Base-by-base conservation (phyloP, 1,139 yeast genomes). In the Pichia sp. region DNA sequence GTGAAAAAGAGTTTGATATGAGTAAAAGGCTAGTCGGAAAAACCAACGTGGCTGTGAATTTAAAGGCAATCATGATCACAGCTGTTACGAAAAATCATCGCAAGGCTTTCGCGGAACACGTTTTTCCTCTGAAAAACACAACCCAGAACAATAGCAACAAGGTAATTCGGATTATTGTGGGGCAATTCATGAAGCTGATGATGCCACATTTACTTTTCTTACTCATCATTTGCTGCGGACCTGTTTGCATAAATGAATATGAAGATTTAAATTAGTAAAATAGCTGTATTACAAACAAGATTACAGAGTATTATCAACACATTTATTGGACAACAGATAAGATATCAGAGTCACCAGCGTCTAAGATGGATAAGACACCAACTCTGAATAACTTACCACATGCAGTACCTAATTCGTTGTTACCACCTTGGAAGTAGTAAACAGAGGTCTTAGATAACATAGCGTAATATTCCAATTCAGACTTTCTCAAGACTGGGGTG, bases 311-410 rank as follows among this genome's bases (percentile, higher is more conserved):
- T 17, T 17, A 28, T 17, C 26, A 14, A 33, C 22, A 33, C 21
- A 44, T 21, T 43, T 43, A 45, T 52, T 56, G 55, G 45, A 69
- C 60, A 54, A 77, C 64, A 59, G 84, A 66, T 66, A 91, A 84
- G 74, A 93, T 89, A 74, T 93, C 99, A 63, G 98, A 91, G 79
- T 93, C 99, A 89, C 99, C 99, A 64, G 96, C 96, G 64, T 93
- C 98, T 67, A 89, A 76, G 64, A 93, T 71, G 63, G 97, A 78
- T 67, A 91, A 76, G 64, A 89, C 91, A 77, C 97, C 97, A 64
- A 91, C 98, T 79, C 97, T 89, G 96, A 93, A 91, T 68, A 91
- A 88, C 77, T 85, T 89, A 88, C 99, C 99, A 74, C 96, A 91
- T 61, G 96, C 96, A 64, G 99, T 93, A 79, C 98, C 97, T 68